A percentile compares a stretch with the other conserved stretches of the same genome.
phyloP scores from a whole-genome alignment of 495 filamentous ascomycete genomes.

The Hapsidospora chrysogenum region DNA sequence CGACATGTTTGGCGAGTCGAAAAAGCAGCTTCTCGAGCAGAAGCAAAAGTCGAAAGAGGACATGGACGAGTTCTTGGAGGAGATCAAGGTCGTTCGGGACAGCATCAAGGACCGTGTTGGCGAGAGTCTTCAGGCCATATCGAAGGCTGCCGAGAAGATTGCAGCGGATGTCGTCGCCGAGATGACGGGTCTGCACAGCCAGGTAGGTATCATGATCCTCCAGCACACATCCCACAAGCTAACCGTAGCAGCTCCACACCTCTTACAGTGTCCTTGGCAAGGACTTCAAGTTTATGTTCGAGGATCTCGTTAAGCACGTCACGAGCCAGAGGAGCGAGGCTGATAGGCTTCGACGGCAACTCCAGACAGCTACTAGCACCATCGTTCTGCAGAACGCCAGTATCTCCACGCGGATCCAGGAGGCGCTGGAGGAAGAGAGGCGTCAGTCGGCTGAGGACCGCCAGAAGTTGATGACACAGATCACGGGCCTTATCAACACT shows the following conservation, averaged over 20 bases:
- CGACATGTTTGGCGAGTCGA: constrained; percentile 44
- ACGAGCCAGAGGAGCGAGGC: constrained; percentile 66
- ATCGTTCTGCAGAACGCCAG: constrained; percentile 48
- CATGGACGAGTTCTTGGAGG: constrained; percentile 81
- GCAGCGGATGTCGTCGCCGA: constrained; percentile 83
- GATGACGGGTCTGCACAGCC: constrained; percentile 60
- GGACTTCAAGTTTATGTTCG: constrained; percentile 75
- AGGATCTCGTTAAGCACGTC: constrained; percentile 55
- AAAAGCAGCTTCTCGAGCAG: constrained; percentile 48
- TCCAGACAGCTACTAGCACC: constrained; percentile 47
- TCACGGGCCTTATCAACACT: constrained; percentile 54
- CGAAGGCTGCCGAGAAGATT: constrained; percentile 71
- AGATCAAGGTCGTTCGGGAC: constrained; percentile 75
- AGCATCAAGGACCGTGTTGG: constrained; percentile 75
- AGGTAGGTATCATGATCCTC: constrained; percentile 21
- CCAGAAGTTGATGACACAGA: constrained; percentile 54
- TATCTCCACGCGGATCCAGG: constrained; percentile 50
- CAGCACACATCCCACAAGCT: constrained; percentile 7
- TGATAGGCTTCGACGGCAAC: constrained; percentile 47
- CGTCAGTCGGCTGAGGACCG: constrained; percentile 58
- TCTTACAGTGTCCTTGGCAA: constrained; percentile 83
- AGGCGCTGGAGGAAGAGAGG: constrained; percentile 59
- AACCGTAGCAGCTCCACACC: constrained; percentile 41
- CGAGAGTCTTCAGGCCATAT: constrained; percentile 69
- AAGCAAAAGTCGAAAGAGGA: constrained; percentile 58